phyloP scores from a whole-genome alignment of 441 rosid species.

The Erodium trifolium region DNA sequence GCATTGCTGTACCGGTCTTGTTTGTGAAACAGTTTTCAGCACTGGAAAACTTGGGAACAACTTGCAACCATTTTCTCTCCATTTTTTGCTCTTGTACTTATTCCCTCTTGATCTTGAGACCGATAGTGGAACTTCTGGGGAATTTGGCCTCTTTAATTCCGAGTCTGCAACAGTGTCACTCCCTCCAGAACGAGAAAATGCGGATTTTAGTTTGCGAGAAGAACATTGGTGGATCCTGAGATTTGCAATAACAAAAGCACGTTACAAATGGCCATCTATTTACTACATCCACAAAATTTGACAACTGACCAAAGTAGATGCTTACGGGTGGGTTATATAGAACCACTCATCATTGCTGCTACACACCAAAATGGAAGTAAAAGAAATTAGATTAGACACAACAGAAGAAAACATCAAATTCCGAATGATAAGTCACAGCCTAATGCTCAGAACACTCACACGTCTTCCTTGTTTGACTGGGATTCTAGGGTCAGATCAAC shows the following conservation, averaged over 20 bases:
- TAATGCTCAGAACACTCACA: slow-evolving; percentile 25
- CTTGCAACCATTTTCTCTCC: slow-evolving; percentile 21
- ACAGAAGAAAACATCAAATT: background rate
- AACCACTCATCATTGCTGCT: slow-evolving; percentile 55
- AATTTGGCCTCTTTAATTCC: slow-evolving; percentile 24
- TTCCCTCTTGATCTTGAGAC: slow-evolving; percentile 62
- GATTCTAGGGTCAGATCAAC: slow-evolving; percentile 39
- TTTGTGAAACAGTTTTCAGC: slow-evolving; percentile 28
- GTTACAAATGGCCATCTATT: background rate
- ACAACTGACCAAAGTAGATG: slow-evolving; percentile 7
- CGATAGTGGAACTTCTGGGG: slow-evolving; percentile 41
- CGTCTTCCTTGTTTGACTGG: slow-evolving; percentile 19
- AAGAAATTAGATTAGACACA: background rate
- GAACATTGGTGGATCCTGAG: slow-evolving; percentile 48
- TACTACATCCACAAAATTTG: slow-evolving; percentile 4
- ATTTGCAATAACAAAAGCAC: background rate
- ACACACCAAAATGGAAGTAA: slow-evolving; percentile 6
- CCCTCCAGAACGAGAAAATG: slow-evolving; percentile 28
- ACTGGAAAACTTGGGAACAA: slow-evolving; percentile 20
- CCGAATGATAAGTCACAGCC: background rate
- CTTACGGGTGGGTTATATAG: slow-evolving; percentile 41
- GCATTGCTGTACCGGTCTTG: slow-evolving; percentile 25
- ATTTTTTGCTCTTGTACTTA: slow-evolving; percentile 30
- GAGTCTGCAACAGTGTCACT: slow-evolving; percentile 19
- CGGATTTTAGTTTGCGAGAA: slow-evolving; percentile 38